Base-by-base conservation (phyloP, 2,329 filamentous ascomycete species). In the Corniculantispora saksenae region DNA sequence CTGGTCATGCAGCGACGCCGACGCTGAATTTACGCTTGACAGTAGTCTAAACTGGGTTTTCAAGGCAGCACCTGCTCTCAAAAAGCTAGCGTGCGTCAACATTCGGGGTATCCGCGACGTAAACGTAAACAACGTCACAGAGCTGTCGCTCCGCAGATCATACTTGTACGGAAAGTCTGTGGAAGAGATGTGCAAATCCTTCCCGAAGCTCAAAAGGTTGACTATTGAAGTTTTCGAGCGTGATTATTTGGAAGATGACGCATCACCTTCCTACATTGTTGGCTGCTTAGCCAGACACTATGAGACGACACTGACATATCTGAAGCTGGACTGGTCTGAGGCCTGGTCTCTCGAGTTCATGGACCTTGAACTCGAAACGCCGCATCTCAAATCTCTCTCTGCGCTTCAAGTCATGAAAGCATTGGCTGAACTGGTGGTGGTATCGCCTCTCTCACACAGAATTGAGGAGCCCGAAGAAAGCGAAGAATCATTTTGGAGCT, bases 341-440 rank as follows among this genome's bases (percentile, higher is more conserved):
- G n/a, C 9, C 29, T 8, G 1, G 29, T 17, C 27, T 5, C 3
- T 3, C 6, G 1, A 1, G 3, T 2, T 2, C 1, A 3, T 23
- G 15, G 27, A 0, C 23, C n/a, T n/a, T n/a, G n/a, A 7, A 1
- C 23, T 32, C 23, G 50, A 5, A n/a, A 3, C 19, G 25, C 0
- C 27, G 25, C 8, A 5, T 10, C 17, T 7, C n/a, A n/a, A 8
- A 9, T 54, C 38, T 7, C 25, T 57, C 21, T 21, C 38, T 6
- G 15, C 4, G 6, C 38, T 57, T 9, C 15, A 17, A 38, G 25
- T 23, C 21, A 45, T 57, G 55, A 29, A 21, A 10, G 17, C 23
- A 23, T 38, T 57, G 21, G 45, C 35, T 15, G 38, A 57, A 19
- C 38, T 57, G 21, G n/a, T n/a, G 3, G 13, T 57, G 15, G 21